These are phyloP conservation scores for Acacia confusa DNA, from an alignment of 306 rosid genomes.

Conservation along the genomic window DNA sequence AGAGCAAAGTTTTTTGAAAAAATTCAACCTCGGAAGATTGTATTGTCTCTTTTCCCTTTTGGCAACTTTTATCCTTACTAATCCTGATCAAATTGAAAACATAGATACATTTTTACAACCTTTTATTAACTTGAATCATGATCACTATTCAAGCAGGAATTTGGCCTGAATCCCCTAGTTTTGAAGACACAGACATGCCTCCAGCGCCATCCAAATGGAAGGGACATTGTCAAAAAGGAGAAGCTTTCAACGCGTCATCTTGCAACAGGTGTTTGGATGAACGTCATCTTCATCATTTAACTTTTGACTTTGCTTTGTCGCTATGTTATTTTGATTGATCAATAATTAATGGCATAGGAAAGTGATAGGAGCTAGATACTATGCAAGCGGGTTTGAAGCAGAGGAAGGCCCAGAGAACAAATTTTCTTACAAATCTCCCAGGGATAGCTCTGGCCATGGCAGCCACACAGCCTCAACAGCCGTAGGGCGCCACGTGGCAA, in stretches of 20 bases:
- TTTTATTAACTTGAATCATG: background rate
- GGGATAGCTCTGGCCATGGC: constrained; percentile 87
- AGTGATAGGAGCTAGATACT: constrained; percentile 85
- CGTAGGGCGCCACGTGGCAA: constrained; percentile 63
- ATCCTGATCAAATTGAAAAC: background rate
- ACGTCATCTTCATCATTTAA: background rate
- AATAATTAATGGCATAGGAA: constrained; percentile 49
- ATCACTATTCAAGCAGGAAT: constrained; percentile 55
- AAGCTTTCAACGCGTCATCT: constrained; percentile 74
- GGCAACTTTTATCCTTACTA: background rate
- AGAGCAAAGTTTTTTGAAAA: background rate
- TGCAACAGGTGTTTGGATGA: constrained; percentile 71
- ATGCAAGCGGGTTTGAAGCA: constrained; percentile 65
- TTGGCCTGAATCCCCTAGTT: constrained; percentile 95
- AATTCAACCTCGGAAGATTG: background rate
- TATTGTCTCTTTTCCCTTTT: background rate
- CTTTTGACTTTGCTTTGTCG: background rate
- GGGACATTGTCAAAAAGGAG: constrained; percentile 71
- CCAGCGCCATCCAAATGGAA: constrained; percentile 75
- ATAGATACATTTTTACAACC: background rate
- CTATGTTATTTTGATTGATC: constrained; percentile 21
- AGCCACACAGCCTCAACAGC: constrained; percentile 85
- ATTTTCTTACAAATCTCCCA: constrained; percentile 67
- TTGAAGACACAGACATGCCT: constrained; percentile 72
- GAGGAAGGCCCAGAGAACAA: constrained; percentile 54